Conservation (phyloP, 1,284 basidiomycete species). For the Mycosarcoma mackinlayi region DNA sequence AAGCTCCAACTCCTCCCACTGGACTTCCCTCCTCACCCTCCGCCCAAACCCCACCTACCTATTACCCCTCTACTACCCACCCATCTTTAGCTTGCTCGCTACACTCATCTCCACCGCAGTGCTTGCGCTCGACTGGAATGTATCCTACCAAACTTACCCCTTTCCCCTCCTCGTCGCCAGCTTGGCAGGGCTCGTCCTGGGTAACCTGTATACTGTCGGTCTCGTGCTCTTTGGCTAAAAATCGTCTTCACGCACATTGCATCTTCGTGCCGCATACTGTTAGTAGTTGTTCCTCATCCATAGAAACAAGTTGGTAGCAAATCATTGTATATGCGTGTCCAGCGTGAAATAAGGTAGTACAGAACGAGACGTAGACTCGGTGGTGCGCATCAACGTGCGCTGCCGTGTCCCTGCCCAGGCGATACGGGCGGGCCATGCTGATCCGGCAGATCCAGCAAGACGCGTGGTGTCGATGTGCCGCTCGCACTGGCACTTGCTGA, state of each 20-base stretch:
- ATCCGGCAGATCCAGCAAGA: slow-evolving; percentile 21
- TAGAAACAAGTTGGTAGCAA: no score
- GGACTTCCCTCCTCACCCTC: slow-evolving; percentile 14
- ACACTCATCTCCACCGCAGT: slow-evolving; percentile 9
- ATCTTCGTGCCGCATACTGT: no score
- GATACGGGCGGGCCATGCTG: slow-evolving; percentile 19
- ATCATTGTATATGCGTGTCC: no score
- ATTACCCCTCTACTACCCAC: slow-evolving; percentile 29
- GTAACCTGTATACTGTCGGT: slow-evolving; percentile 11
- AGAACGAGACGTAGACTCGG: no score
- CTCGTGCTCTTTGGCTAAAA: slow-evolving; percentile 24
- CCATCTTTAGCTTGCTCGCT: neutral
- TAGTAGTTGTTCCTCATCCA: no score
- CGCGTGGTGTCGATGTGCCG: slow-evolving; percentile 15
- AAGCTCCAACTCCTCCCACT: slow-evolving; percentile 3
- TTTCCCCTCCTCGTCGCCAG: slow-evolving; percentile 27
- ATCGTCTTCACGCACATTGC: no score
- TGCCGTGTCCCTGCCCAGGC: no score
- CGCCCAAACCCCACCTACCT: slow-evolving; percentile 22
- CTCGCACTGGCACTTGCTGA: neutral
- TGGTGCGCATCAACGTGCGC: no score
- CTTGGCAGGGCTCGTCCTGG: slow-evolving; percentile 6
- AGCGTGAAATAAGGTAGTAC: no score
- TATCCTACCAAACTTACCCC: slow-evolving; percentile 37
- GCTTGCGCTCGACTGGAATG: slow-evolving; percentile 30